phyloP scores from a whole-genome alignment of 768 basidiomycete genomes.

The Rhizopogon vesiculosus region DNA sequence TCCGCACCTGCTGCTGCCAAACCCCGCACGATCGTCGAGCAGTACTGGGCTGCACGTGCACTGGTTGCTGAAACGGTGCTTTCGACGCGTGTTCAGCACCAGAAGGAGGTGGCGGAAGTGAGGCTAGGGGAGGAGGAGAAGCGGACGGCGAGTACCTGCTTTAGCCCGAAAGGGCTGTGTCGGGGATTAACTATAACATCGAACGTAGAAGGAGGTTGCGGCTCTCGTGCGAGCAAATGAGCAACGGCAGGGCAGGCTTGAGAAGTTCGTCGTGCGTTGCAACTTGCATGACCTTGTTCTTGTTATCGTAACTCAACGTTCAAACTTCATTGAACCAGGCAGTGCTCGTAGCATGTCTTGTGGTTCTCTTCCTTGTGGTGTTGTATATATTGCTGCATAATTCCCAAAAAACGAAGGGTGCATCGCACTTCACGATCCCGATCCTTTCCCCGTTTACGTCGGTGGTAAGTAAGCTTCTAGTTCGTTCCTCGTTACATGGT shows the following conservation, averaged over 20 bases:
- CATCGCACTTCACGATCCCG: conserved; percentile 72
- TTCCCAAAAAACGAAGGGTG: conserved; percentile 11
- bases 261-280: conserved; percentile 48
- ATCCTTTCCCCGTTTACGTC: conserved; percentile 76
- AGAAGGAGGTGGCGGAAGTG: conserved; percentile 41
- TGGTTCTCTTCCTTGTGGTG: conserved; percentile 15
- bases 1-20: conserved; percentile 14
- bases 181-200: background rate
- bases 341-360: conserved; percentile 13
- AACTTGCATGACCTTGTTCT: background rate
- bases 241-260: conserved; percentile 44
- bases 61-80: conserved; percentile 61
- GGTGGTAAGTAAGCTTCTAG: conserved; percentile 50
- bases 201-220: conserved; percentile 38
- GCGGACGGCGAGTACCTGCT: conserved; percentile 36
- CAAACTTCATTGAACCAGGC: conserved; percentile 6
- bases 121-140: conserved; percentile 39
- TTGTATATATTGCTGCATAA: conserved; percentile 1
- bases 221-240: conserved; percentile 37
- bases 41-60: conserved; percentile 68
- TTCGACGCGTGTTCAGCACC: conserved; percentile 41
- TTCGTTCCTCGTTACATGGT: background rate
- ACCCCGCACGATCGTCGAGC: conserved; percentile 35
- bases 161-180: background rate
- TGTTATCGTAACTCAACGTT: conserved; percentile 8